Evolutionary conservation across 1,284 basidiomycete genomes (phyloP), one percentile per base, ranked within the genome.

Genomic region (Xanthoconium separans): DNA sequence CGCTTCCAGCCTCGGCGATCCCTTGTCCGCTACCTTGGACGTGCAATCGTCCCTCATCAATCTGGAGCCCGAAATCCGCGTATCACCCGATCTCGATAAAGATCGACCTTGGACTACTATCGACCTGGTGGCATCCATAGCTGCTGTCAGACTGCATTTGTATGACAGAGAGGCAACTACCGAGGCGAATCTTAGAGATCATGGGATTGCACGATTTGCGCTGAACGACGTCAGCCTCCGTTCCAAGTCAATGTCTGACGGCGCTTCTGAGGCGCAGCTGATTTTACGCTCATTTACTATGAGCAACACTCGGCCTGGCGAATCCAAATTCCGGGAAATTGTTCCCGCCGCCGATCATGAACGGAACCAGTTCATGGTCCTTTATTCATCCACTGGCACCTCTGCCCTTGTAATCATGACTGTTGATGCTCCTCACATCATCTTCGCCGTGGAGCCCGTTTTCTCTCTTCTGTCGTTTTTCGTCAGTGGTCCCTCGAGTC

Each of bases 281-380:
- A 79, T 94, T 36, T 75, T 99, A 31, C 88, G 89, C 65, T 94
- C 95, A 0, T 89, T 99, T 65, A 95, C 93, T 0, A 90, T 98
- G 76, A 87, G 83, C 66, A 97, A 96, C 68, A 98, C 89, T 6
- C 80, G 90, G 45, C 82, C 89, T 0, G 91, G 92, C 8, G 80
- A 79, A 53, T 91, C 93, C 18, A 90, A 85, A 65, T 98, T 96
- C 77, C 83, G 96, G 45, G 96, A 99, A 69, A 95, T 99, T 55
- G 91, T 99, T 56, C 97, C 97, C 1, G 88, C 93, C 13, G 89
- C 93, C 30, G 81, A 87, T 57, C 93, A 98, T 66, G 85, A 91
- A 59, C 84, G 94, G 30, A 94, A 98, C 62, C 97, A 96, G 64
- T 90, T 99, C 66, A 98, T 98, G 91, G 72, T 98, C 44, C 82